A percentile compares a stretch with the other conserved stretches of the same genome.
phyloP scores from a whole-genome alignment of 371 early-diverging fungal species.

The Phascolomyces articulosus region DNA sequence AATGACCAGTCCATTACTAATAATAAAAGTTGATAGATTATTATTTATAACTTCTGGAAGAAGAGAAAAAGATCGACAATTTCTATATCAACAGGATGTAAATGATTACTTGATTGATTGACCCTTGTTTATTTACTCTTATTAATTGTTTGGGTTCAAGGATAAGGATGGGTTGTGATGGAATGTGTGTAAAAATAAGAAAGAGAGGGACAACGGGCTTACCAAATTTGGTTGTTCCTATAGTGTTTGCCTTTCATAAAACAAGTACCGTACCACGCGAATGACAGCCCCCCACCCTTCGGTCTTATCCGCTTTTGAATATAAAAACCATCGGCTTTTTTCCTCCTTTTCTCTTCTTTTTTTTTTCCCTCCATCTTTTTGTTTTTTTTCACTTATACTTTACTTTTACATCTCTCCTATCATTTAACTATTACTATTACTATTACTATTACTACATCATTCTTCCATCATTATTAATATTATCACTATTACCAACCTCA shows the following conservation, averaged over 20 bases:
- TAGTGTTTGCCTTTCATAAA: neutral
- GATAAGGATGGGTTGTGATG: neutral
- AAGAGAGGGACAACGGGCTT: neutral
- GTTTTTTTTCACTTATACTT: neutral
- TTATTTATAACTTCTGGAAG: no score
- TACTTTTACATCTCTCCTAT: neutral
- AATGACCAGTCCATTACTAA: no score
- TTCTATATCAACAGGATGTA: no score
- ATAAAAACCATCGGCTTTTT: neutral
- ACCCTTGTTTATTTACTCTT: no score
- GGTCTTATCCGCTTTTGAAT: neutral
- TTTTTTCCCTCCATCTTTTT: neutral
- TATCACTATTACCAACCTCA: neutral
- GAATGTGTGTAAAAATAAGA: neutral
- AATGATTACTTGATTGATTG: no score
- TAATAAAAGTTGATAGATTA: no score
- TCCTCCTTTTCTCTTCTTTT: neutral
- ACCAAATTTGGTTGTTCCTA: conserved; percentile 1
- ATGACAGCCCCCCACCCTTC: conserved; percentile 5
- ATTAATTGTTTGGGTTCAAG: neutral
- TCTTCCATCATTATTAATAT: neutral
- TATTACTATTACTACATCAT: neutral
- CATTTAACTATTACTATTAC: neutral
- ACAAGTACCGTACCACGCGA: conserved; percentile 1
- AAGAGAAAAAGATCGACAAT: no score